phyloP scores from a whole-genome alignment of 371 early-diverging fungal species.

The Rhizopus arrhizus region DNA sequence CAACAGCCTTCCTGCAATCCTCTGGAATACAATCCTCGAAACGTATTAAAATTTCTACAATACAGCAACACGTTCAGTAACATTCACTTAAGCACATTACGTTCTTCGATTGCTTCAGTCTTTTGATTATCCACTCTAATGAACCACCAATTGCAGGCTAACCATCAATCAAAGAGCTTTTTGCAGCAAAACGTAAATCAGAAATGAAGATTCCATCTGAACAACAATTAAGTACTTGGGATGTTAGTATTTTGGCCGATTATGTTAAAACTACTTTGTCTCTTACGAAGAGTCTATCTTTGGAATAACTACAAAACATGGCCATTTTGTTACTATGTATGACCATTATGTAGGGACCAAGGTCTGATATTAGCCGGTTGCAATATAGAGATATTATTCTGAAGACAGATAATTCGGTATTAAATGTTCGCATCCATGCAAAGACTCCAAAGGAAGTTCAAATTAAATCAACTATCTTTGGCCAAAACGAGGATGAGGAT shows the following conservation, averaged over 20 bases:
- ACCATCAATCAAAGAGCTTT: slow-evolving; percentile 3
- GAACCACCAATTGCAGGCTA: slow-evolving; percentile 1
- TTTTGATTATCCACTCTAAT: background rate
- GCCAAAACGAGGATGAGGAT: background rate
- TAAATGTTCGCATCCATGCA: slow-evolving; percentile 5
- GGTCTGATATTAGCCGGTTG: slow-evolving; percentile 1
- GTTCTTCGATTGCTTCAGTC: slow-evolving; percentile 16
- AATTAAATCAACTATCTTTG: background rate
- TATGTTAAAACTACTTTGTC: background rate
- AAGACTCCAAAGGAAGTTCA: slow-evolving; percentile 8
- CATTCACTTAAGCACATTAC: slow-evolving; percentile 2
- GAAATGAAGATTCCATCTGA: background rate
- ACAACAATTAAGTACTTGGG: slow-evolving; percentile 8
- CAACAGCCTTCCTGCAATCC: too few relatives aligned
- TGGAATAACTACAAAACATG: slow-evolving; percentile 21
- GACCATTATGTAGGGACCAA: background rate
- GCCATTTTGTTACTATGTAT: slow-evolving; percentile 11
- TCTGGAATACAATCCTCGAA: slow-evolving; percentile 1
- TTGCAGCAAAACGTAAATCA: slow-evolving; percentile 6
- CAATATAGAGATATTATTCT: slow-evolving; percentile 4
- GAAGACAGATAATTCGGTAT: background rate
- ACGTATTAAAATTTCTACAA: background rate
- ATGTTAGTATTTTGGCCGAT: background rate
- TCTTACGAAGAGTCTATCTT: background rate
- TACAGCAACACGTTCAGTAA: background rate